Base-by-base conservation (phyloP, 2,329 filamentous ascomycete species). In the Aspergillus phoenicis region DNA sequence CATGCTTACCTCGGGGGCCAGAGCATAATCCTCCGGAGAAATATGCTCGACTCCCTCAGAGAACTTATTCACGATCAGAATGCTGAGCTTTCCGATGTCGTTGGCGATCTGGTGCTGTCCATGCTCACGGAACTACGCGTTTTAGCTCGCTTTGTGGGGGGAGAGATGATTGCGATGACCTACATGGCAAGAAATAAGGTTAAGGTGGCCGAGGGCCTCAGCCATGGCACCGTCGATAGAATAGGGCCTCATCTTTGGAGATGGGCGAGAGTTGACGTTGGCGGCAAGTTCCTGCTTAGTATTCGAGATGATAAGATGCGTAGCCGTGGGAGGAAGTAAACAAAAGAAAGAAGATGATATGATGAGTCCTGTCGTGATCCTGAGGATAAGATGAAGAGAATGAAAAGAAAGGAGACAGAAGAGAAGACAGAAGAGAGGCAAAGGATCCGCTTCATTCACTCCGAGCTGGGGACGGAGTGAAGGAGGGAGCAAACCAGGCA, bases 41-140 rank as follows among this genome's bases (percentile, higher is more conserved):
- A 73, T 62, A 49, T 71, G 61, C 13, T 68, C 62, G 10, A 72
- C 64, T 33, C 67, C 71, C 20, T 73, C 67, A 13, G 70, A 71
- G 63, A 77, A 77, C 49, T 68, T 70, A 36, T 69, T 66, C 15
- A 74, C 66, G 33, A 77, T 73, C 58, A 69, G 66, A 51, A 74
- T 65, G 59, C 71, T 71, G 55, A 72, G 64, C 45, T 73, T 73
- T 47, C 73, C 73, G 51, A 78, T 71, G 30, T 70, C 68, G 62
- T 78, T 77, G 30, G 75, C 74, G 52, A 70, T 65, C 17, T 70
- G 63, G 49, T 70, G 65, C 64, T 71, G 68, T 26, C 68, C 66
- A 59, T 72, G 64, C 48, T 63, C 61, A 39, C 71, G 71, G 55
- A 77, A 68, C 75, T 77, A 52, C 43, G 8, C 5, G 17, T 3